Evolutionary conservation across 768 basidiomycete genomes (phyloP), one percentile per base, ranked within the genome.

Genomic region (Lentinula boryana): DNA sequence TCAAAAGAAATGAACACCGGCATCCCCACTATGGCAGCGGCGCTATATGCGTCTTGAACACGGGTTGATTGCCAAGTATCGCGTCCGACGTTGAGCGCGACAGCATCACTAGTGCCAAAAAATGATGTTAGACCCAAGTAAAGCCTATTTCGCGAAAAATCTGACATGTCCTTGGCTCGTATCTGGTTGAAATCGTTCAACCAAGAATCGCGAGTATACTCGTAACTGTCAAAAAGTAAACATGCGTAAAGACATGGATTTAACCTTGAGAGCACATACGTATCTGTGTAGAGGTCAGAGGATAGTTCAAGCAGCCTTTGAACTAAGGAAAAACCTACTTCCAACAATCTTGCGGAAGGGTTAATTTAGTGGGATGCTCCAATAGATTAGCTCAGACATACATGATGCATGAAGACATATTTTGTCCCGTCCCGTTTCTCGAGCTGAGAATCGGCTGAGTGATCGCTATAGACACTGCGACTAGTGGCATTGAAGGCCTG

Each of bases 81-180:
- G 4, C 72, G 71, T 43, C 87, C 86, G 44, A 87, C 73, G 70
- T 89, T 89, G 43, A 88, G 71, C 0, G 86, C 86, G 56, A 87
- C 76, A 0, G 82, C 87, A 62, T 87, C 85, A 18, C 78, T 82
- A 57, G n/a, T n/a, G 16, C 41, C 41, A 32, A 35, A 13, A 16
- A 27, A 33, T 38, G 40, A 40, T 9, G 12, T 33, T 12, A 35
- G 33, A 23, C 10, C n/a, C 59, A 40, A 3, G 16, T 13, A 36
- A 27, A 40, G 9, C 38, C 38, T 1, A 35, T 13, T 36, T 35
- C n/a, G n/a, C 16, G 41, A 43, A 43, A 43, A 43, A 10, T 60
- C 78, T 36, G 68, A 80, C 79, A 78, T 69, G 56, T 77, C 77
- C 46, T 72, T 75, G 31, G 76, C 73, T 18, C 70, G 68, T 46